A percentile compares a stretch with the other conserved stretches of the same genome.
These are phyloP conservation scores for Ceratobasidium papillatum DNA, from an alignment of 1,284 basidiomycete species.

Conservation along the genomic window DNA sequence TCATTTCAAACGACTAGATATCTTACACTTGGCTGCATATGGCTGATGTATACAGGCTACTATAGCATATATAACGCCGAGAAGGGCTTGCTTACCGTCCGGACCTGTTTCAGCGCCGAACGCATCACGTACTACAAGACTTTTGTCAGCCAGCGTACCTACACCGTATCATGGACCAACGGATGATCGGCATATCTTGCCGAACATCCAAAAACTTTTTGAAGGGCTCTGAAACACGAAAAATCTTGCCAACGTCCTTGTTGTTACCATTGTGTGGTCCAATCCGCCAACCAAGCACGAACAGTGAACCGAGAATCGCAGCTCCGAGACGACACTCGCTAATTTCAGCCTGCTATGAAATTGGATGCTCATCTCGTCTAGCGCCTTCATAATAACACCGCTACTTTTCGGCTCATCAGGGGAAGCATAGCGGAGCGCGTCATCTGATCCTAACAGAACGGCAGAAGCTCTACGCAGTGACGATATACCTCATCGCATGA, in stretches of 20 bases:
- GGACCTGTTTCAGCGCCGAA: too few relatives aligned
- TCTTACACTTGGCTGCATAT: too few relatives aligned
- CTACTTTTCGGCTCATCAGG: conserved; percentile 11
- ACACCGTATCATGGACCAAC: conserved; percentile 42
- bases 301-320: not conserved
- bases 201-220: conserved; percentile 38
- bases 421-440: too few relatives aligned
- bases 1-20: too few relatives aligned
- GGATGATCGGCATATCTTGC: conserved; percentile 27
- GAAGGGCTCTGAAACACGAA: conserved; percentile 37
- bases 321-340: not conserved
- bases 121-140: not conserved
- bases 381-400: not conserved
- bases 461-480: too few relatives aligned
- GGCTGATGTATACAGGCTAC: too few relatives aligned
- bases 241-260: conserved; percentile 45
- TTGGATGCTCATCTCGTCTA: not conserved
- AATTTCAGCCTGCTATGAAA: conserved; percentile 13
- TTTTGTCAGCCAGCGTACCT: conserved; percentile 33
- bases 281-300: not conserved
- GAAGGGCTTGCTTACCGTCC: too few relatives aligned
- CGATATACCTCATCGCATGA: too few relatives aligned
- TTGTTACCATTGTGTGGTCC: conserved; percentile 50
- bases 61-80: too few relatives aligned
- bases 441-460: too few relatives aligned